Evolutionary conservation across 495 filamentous ascomycete species (phyloP).

Genomic region (Bathelium albidoporum): DNA sequence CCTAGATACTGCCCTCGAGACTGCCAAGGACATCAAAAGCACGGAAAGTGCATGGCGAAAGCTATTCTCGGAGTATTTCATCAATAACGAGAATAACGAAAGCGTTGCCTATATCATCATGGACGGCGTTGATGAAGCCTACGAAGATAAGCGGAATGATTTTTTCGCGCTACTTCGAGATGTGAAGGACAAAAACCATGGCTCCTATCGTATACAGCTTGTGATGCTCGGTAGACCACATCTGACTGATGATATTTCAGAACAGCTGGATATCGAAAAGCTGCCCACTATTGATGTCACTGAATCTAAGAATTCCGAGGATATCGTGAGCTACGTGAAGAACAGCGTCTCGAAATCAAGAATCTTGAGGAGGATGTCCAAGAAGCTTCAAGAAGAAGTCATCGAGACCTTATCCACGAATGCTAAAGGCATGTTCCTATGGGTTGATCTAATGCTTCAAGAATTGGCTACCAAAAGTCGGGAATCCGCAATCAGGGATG

Average conservation of each 20-base stretch:
- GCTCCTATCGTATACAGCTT: constrained; percentile 18
- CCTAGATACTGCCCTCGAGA: constrained; percentile 11
- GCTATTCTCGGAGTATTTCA: constrained; percentile 27
- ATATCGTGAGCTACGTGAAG: constrained; percentile 28
- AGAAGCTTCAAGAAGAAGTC: constrained; percentile 23
- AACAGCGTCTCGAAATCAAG: constrained; percentile 24
- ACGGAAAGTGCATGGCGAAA: constrained; percentile 27
- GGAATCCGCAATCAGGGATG: constrained; percentile 22
- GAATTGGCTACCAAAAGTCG: constrained; percentile 26
- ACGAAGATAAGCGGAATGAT: constrained; percentile 18
- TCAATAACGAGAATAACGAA: constrained; percentile 11
- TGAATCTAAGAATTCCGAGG: constrained; percentile 24
- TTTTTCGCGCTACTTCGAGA: constrained; percentile 13
- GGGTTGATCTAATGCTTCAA: constrained; percentile 31
- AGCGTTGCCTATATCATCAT: constrained; percentile 26
- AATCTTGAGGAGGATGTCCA: constrained; percentile 17
- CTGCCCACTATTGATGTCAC: constrained; percentile 28
- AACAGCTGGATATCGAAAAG: constrained; percentile 17
- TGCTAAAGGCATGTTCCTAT: constrained; percentile 33
- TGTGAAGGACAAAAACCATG: constrained; percentile 12
- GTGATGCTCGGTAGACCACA: constrained; percentile 27
- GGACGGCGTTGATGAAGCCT: constrained; percentile 32
- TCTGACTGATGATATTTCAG: constrained; percentile 20
- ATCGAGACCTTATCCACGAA: constrained; percentile 17
- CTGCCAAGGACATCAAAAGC: constrained; percentile 21